Conservation (phyloP, 2,329 filamentous ascomycete species). For the Pestalotiopsis sp. region DNA sequence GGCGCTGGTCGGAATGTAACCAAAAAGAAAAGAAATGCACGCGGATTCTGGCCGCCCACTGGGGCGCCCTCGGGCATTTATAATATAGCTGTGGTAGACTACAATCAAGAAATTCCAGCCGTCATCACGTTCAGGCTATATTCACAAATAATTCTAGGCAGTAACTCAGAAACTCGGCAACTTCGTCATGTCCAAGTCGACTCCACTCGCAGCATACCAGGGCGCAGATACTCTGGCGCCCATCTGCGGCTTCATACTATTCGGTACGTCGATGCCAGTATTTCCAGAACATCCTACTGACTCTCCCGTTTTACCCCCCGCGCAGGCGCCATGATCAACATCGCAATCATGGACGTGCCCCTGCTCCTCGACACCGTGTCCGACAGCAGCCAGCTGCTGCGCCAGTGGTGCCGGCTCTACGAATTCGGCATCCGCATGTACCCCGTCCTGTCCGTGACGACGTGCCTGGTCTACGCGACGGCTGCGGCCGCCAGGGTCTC, state of each 20-base stretch:
- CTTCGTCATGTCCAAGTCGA: not conserved
- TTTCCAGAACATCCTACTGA: not conserved
- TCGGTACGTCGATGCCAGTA: not conserved
- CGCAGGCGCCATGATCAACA: slow-evolving; percentile 15
- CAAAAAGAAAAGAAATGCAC: no score
- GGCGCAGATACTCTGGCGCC: not conserved
- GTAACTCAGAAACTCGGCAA: no score
- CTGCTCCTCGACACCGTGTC: slow-evolving; percentile 32
- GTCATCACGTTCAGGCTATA: no score
- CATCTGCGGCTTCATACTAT: not conserved
- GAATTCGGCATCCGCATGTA: slow-evolving; percentile 33
- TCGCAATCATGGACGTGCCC: slow-evolving; percentile 32
- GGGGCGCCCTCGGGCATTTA: no score
- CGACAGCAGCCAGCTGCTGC: slow-evolving; percentile 28
- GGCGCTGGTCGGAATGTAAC: no score
- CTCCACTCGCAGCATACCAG: not conserved
- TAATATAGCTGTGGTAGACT: no score
- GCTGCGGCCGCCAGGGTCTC: slow-evolving; percentile 10
- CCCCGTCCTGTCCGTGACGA: slow-evolving; percentile 28
- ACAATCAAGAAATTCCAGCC: no score
- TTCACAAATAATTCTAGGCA: no score
- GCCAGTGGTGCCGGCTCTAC: slow-evolving; percentile 36
- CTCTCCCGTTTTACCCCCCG: not conserved
- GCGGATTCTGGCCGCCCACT: no score
- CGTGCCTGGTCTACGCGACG: not conserved